Evolutionary conservation across 805 yeast genomes (phyloP), one percentile per base, ranked within the genome.

Genomic region (Hanseniaspora lachancei): DNA sequence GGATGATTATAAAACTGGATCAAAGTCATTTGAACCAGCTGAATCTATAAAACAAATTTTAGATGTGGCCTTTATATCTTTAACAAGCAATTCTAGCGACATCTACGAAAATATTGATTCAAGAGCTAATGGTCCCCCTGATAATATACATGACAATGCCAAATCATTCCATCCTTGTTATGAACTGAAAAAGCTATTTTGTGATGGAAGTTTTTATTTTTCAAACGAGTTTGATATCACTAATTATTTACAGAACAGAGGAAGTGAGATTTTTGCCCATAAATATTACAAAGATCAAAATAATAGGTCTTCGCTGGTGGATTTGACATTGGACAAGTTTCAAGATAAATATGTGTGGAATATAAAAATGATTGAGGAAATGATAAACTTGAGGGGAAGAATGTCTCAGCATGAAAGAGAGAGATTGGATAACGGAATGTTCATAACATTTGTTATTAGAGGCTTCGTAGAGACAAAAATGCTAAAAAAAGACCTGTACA

Each of bases 321-420:
- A 71, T 54, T 68, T 68, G 59, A 69, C 70, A 57, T 69, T 66
- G 54, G 71, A 66, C 55, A 74, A 84, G 53, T 82, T 79, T 62
- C 95, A 84, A 65, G 77, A 77, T 54, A 82, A 83, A 59, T 89
- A 83, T 65, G 82, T 93, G 81, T 93, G 98, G 98, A 93, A 93
- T 66, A 73, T 81, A 16, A 84, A 80, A 62, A 77, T 93, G 80
- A 82, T 89, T 75, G 76, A 79, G 54, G 96, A 89, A 61, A 74
- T 93, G 18, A 70, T 86, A 53, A 75, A 75, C 46, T 86, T 86
- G 71, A 72, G 96, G 58, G 73, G 79, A 54, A 78, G 87, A 57
- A 72, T 89, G 49, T 84, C 84, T 23, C 69, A 71, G 7, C 75
- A 72, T 18, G 84, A 82, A 50, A 81, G 79, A 59, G 65, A 68